These are phyloP conservation scores for Laguncularia racemosa DNA, from an alignment of 345 rosid genomes.

Conservation along the genomic window DNA sequence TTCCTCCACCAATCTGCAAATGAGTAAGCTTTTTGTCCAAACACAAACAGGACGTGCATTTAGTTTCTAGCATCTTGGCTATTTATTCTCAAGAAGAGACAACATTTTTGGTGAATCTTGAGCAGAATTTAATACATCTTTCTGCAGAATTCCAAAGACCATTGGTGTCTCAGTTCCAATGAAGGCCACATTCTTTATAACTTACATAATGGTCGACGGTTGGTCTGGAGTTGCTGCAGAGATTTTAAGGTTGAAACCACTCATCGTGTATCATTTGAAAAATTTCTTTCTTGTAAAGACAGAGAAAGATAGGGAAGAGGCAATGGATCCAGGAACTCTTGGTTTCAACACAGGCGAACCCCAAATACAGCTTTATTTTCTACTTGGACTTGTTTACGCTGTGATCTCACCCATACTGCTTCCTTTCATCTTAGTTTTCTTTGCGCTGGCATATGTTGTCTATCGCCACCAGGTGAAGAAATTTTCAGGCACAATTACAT, in stretches of 20 bases:
- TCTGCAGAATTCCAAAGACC: slow-evolving; percentile 78
- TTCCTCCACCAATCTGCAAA: slow-evolving; percentile 83
- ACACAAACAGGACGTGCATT: background rate
- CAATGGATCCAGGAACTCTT: slow-evolving; percentile 94
- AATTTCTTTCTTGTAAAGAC: slow-evolving; percentile 83
- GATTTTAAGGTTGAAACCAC: slow-evolving; percentile 71
- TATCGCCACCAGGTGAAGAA: slow-evolving; percentile 82
- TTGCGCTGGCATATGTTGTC: slow-evolving; percentile 69
- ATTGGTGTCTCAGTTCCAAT: slow-evolving; percentile 86
- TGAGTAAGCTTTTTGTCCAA: slow-evolving; percentile 48
- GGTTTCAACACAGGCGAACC: slow-evolving; percentile 94
- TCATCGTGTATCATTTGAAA: slow-evolving; percentile 75
- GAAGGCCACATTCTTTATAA: slow-evolving; percentile 97
- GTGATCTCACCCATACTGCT: slow-evolving; percentile 84
- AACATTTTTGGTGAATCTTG: background rate
- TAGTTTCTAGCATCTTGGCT: background rate
- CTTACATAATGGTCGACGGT: slow-evolving; percentile 93
- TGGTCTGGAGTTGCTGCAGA: slow-evolving; percentile 99
- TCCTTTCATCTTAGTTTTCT: slow-evolving; percentile 82
- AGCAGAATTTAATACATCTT: background rate
- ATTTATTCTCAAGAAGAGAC: background rate
- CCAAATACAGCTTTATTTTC: slow-evolving; percentile 88
- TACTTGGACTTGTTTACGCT: slow-evolving; percentile 88
- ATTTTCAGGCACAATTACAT: background rate
- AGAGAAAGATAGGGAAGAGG: slow-evolving; percentile 87